Base-by-base conservation (phyloP, 306 rosid genomes). In the Oemleria cerasiformis region DNA sequence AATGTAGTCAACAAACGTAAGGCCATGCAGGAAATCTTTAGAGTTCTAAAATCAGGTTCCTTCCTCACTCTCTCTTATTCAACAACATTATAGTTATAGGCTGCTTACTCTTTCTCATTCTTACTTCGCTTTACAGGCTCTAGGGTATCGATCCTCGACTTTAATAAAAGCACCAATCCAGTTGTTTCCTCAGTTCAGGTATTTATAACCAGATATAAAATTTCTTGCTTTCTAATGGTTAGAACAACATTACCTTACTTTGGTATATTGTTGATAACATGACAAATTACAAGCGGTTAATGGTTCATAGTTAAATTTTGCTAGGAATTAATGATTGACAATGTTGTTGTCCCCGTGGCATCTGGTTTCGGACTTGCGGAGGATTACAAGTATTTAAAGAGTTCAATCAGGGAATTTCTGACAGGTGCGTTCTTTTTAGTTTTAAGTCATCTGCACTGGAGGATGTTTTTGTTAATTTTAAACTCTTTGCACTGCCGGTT, bases 261-360 rank as follows among this genome's bases (percentile, higher is more conserved):
- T 30, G 2, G 36, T 30, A 30, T 30, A 30, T 30, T 19, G 51
- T 45, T 59, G 45, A 47, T 3, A 42, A 5, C 40, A 20, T 41
- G 9, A 16, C 23, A 54, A 58, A 6, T 44, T 55, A 53, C 70
- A 68, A 63, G 38, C 44, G 58, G 73, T 57, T 5, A 17, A 11
- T 44, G 58, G 58, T 73, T 80, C 63, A 44, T 38, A 45, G 60
- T 73, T 80, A 59, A 41, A 13, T 63, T 77, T 50, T 74, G 58
- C 75, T 75, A 91, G 99, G 99, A 86, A 77, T 85, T 92, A 91
- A 84, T 88, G 90, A 82, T 91, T 74, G 90, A 92, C 86, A 91
- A 84, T 80, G 68, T 89, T 48, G 96, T 95, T 50, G 92, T 89
- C 61, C 96, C 96, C 3, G 89, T 82, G 77, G 96, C 97, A 57